Conservation (phyloP, 2,329 filamentous ascomycete genomes). For the Colletotrichum chrysophilum region DNA sequence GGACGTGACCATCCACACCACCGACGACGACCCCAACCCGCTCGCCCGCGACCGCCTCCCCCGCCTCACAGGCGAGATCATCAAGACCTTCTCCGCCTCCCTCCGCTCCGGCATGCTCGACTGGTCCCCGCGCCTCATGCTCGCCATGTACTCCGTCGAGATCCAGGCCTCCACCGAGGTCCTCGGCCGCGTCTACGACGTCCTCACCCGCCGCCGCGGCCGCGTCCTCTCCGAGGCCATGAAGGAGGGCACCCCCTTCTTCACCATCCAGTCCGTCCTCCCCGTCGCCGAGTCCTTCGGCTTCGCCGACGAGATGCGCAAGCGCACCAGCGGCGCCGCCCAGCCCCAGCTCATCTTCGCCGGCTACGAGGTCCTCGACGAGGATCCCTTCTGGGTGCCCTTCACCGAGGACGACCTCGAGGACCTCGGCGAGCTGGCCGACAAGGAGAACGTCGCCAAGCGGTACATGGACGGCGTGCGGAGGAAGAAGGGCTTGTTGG, state of each 20-base stretch:
- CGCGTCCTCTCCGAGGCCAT: conserved; percentile 89
- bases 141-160: conserved; percentile 98
- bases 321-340: conserved; percentile 88
- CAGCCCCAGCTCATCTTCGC: conserved; percentile 93
- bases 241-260: conserved; percentile 95
- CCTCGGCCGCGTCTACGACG: conserved; percentile 91
- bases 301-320: conserved; percentile 95
- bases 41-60: conserved; percentile 72
- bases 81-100: conserved; percentile 85
- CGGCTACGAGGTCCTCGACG: conserved; percentile 90
- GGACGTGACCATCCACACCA: conserved; percentile 64
- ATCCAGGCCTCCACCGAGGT: conserved; percentile 97
- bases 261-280: conserved; percentile 86
- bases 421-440: conserved; percentile 91
- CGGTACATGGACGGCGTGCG: conserved; percentile 92
- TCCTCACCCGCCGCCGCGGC: conserved; percentile 93
- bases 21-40: conserved; percentile 53
- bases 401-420: conserved; percentile 96
- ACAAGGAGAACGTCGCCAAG: conserved; percentile 95
- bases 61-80: conserved; percentile 89
- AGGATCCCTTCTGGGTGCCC: conserved; percentile 98
- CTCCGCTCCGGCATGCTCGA: conserved; percentile 88
- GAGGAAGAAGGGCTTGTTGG: conserved; percentile 83
- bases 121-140: conserved; percentile 93
- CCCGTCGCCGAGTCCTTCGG: conserved; percentile 96